Conservation (phyloP, 1,284 basidiomycete species). For the Coniferiporia sulphurascens region DNA sequence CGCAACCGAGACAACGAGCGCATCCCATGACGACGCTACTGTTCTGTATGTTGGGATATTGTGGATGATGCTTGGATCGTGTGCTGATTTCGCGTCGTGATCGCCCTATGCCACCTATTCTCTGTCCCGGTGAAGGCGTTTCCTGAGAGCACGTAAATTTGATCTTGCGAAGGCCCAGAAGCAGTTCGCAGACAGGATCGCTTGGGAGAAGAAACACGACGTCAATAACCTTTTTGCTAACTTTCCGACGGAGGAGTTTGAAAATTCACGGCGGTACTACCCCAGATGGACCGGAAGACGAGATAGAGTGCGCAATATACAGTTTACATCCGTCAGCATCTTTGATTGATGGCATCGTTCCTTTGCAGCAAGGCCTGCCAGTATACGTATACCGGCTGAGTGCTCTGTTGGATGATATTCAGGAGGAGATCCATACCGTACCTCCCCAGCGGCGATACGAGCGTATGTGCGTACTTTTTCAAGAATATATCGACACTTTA, state of each 20-base stretch:
- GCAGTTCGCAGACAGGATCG: slow-evolving; percentile 60
- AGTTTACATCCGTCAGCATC: slow-evolving; percentile 4
- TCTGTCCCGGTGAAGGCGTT: slow-evolving; percentile 45
- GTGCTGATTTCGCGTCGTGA: background rate
- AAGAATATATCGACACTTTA: background rate
- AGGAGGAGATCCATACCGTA: slow-evolving; percentile 55
- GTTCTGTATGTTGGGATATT: slow-evolving; percentile 49
- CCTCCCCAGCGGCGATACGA: slow-evolving; percentile 54
- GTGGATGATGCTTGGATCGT: background rate
- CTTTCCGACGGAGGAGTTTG: slow-evolving; percentile 57
- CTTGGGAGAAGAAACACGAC: slow-evolving; percentile 58
- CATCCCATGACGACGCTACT: slow-evolving; percentile 63
- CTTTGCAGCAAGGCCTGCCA: slow-evolving; percentile 57
- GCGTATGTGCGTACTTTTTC: slow-evolving; percentile 52
- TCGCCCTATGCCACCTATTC: background rate
- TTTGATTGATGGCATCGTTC: slow-evolving; percentile 7
- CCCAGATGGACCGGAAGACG: slow-evolving; percentile 75
- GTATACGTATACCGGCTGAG: slow-evolving; percentile 69
- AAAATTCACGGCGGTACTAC: slow-evolving; percentile 57
- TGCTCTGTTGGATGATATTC: slow-evolving; percentile 44
- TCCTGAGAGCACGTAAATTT: slow-evolving; percentile 68
- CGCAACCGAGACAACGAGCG: slow-evolving; percentile 26
- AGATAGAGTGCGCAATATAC: slow-evolving; percentile 49
- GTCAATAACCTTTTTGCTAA: slow-evolving; percentile 58
- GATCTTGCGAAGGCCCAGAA: slow-evolving; percentile 57